Conservation (phyloP, 306 rosid genomes). For the Vigna radiata region DNA sequence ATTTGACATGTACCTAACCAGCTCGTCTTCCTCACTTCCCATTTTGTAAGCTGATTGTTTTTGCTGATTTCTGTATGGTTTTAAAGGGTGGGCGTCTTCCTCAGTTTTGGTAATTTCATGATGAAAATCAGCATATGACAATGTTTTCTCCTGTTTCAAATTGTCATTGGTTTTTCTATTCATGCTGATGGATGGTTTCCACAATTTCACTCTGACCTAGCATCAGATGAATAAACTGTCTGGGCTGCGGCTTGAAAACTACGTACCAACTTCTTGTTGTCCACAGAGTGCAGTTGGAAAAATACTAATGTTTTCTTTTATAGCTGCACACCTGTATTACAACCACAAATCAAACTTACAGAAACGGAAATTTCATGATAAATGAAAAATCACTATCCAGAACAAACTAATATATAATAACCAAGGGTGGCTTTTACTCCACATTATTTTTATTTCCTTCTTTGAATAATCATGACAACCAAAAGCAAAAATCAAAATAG, state of each 20-base stretch:
- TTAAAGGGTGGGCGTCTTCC: conserved; percentile 46
- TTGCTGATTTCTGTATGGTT: conserved; percentile 47
- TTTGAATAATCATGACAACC: conserved; percentile 6
- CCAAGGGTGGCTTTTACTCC: not conserved
- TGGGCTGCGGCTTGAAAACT: conserved; percentile 23
- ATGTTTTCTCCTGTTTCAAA: conserved; percentile 53
- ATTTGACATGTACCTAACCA: conserved; percentile 84
- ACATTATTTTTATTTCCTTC: conserved; percentile 1
- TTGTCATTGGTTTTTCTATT: conserved; percentile 53
- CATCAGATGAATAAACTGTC: conserved; percentile 50
- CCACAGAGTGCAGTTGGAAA: conserved; percentile 40
- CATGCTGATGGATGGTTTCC: conserved; percentile 52
- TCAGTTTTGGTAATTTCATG: conserved; percentile 51
- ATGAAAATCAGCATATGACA: conserved; percentile 71
- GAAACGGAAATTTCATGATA: conserved; percentile 24
- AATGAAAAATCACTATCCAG: not conserved
- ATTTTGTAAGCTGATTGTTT: conserved; percentile 52
- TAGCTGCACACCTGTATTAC: conserved; percentile 49
- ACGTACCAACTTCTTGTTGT: conserved; percentile 38
- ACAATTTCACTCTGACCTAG: conserved; percentile 43
- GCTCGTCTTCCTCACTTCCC: conserved; percentile 71
- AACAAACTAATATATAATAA: conserved; percentile 6
- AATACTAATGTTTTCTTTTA: conserved; percentile 30
- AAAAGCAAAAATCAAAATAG: conserved; percentile 34
- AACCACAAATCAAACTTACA: conserved; percentile 42